These are phyloP conservation scores for Synchytrium microbalum DNA, from an alignment of 371 early-diverging fungal species.

Conservation along the genomic window DNA sequence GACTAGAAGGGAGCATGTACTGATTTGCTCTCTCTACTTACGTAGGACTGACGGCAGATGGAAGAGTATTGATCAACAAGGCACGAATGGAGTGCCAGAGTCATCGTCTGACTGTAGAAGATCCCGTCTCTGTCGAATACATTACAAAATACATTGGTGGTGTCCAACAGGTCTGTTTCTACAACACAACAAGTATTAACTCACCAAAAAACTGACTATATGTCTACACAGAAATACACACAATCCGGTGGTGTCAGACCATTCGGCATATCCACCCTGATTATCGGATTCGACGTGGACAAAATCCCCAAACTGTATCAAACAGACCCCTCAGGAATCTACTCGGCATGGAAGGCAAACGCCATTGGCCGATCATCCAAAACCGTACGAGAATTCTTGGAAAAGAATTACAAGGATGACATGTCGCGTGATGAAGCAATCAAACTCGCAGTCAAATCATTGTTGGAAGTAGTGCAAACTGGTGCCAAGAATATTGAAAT, in stretches of 20 bases:
- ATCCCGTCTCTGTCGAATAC: conserved; percentile 96
- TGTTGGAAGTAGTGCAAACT: conserved; percentile 95
- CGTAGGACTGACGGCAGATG: conserved; percentile 89
- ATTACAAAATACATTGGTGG: conserved; percentile 96
- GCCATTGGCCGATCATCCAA: conserved; percentile 94
- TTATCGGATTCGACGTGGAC: conserved; percentile 83
- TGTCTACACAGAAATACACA: conserved; percentile 82
- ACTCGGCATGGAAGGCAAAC: conserved; percentile 96
- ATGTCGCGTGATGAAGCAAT: conserved; percentile 71
- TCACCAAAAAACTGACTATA: background rate
- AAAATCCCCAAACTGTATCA: conserved; percentile 90
- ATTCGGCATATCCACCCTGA: conserved; percentile 96
- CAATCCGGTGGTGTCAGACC: conserved; percentile 98
- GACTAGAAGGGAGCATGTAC: too few species aligned
- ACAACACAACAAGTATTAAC: background rate
- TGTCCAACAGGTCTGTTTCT: conserved; percentile 74
- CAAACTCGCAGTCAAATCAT: conserved; percentile 84
- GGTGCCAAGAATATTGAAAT: conserved; percentile 98
- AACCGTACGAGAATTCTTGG: conserved; percentile 94
- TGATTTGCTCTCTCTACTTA: background rate
- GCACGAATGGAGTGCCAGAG: conserved; percentile 97
- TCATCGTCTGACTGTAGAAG: conserved; percentile 93
- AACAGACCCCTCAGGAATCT: conserved; percentile 99
- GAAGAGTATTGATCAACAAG: conserved; percentile 92
- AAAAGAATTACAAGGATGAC: conserved; percentile 89